Evolutionary conservation across 768 basidiomycete genomes (phyloP).

Genomic region (Tricholomella constricta): DNA sequence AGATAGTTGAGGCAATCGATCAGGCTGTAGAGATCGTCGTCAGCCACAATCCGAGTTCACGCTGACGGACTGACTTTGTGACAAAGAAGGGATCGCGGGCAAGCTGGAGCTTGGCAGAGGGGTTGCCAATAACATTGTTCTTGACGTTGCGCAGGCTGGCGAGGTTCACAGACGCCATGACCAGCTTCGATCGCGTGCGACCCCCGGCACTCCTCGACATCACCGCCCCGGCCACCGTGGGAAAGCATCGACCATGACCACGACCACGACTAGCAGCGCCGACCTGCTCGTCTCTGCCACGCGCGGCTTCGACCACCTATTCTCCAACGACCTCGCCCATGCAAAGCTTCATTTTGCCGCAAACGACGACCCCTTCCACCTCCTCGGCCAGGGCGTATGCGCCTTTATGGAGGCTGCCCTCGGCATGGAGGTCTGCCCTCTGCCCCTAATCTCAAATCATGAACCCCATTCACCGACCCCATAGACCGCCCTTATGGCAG

Average conservation of each 20-base stretch:
- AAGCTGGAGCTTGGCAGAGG: conserved; percentile 63
- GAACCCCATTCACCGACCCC: neutral
- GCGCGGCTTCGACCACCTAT: conserved; percentile 66
- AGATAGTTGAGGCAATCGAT: conserved; percentile 58
- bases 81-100: conserved; percentile 60
- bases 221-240: no score
- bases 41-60: conserved; percentile 20
- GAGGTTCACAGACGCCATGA: conserved; percentile 22
- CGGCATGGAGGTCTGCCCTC: conserved; percentile 72
- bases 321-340: conserved; percentile 62
- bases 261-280: no score
- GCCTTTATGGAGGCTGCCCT: conserved; percentile 77
- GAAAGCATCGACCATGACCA: no score
- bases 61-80: conserved; percentile 57
- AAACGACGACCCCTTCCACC: conserved; percentile 67
- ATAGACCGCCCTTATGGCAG: conserved; percentile 61
- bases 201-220: no score
- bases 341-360: conserved; percentile 54
- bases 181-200: no score
- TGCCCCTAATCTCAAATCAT: neutral
- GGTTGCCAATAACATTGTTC: conserved; percentile 80
- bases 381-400: conserved; percentile 70
- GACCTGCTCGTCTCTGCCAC: conserved; percentile 40
- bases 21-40: conserved; percentile 46
- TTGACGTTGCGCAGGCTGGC: conserved; percentile 65